These are phyloP conservation scores for Pleurotus citrinopileatus DNA, from an alignment of 768 basidiomycete species.

Conservation along the genomic window DNA sequence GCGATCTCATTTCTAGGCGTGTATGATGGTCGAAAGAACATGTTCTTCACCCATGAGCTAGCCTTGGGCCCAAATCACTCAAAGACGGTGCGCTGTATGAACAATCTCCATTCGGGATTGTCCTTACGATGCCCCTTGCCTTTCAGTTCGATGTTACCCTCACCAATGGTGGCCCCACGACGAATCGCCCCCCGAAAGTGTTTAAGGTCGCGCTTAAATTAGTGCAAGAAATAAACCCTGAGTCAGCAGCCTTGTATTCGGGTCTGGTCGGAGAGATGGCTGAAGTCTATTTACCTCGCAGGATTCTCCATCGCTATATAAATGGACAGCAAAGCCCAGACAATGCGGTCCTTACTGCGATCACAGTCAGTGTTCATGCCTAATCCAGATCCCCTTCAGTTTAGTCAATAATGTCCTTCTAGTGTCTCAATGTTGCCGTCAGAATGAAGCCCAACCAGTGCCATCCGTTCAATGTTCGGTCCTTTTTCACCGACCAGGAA, in stretches of 20 bases:
- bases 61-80: constrained; percentile 28
- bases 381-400: background rate
- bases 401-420: background rate
- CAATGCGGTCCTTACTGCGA: constrained; percentile 59
- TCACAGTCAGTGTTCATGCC: constrained; percentile 43
- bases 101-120: background rate
- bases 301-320: constrained; percentile 62
- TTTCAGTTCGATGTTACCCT: constrained; percentile 25
- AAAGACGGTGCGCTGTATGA: constrained; percentile 25
- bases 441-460: constrained; percentile 69
- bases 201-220: constrained; percentile 54
- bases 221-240: constrained; percentile 54
- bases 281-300: constrained; percentile 20
- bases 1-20: constrained; percentile 25
- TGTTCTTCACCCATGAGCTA: constrained; percentile 47
- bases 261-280: background rate
- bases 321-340: constrained; percentile 65
- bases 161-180: constrained; percentile 38
- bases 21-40: constrained; percentile 61
- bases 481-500: constrained; percentile 66
- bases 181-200: constrained; percentile 40
- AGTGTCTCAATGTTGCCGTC: constrained; percentile 76
- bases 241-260: constrained; percentile 21
- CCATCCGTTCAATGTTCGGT: constrained; percentile 71
- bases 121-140: constrained; percentile 1